Evolutionary conservation across 352 stramenopile genomes (phyloP).

Genomic region (Aphanomyces cochlioides): DNA sequence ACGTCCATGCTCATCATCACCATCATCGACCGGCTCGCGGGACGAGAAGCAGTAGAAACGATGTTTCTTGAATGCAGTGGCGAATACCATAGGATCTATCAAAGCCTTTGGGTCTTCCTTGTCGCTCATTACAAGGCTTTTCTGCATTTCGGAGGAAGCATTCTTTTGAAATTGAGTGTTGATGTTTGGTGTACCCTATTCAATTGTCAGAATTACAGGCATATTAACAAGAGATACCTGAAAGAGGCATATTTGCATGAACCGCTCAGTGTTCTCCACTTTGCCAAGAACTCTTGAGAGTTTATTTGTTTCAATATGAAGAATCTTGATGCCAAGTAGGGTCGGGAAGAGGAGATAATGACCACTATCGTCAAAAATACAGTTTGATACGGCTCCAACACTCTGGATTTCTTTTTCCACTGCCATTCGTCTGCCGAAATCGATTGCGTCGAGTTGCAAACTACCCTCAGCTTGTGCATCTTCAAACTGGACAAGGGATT

Average conservation of each 20-base stretch:
- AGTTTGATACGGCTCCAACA: constrained; percentile 61
- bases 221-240: constrained; percentile 39
- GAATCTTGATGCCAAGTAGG: constrained; percentile 95
- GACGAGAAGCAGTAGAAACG: constrained; percentile 98
- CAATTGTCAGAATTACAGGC: not conserved
- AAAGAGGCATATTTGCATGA: constrained; percentile 91
- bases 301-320: constrained; percentile 94
- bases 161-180: constrained; percentile 94
- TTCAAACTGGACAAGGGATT: constrained; percentile 87
- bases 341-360: constrained; percentile 95
- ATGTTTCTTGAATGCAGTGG: constrained; percentile 84
- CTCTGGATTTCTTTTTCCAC: constrained; percentile 78
- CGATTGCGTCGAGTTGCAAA: constrained; percentile 80
- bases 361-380: constrained; percentile 94
- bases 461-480: constrained; percentile 67
- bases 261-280: constrained; percentile 94
- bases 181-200: constrained; percentile 87
- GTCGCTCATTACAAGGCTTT: constrained; percentile 59
- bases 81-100: constrained; percentile 85
- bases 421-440: constrained; percentile 81
- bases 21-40: constrained; percentile 87
- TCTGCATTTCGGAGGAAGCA: constrained; percentile 8
- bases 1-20: constrained; percentile 53
- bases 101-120: constrained; percentile 36
- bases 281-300: constrained; percentile 90